phyloP scores from a whole-genome alignment of 202 grass and related monocot genomes.

The Panicum hallii region DNA sequence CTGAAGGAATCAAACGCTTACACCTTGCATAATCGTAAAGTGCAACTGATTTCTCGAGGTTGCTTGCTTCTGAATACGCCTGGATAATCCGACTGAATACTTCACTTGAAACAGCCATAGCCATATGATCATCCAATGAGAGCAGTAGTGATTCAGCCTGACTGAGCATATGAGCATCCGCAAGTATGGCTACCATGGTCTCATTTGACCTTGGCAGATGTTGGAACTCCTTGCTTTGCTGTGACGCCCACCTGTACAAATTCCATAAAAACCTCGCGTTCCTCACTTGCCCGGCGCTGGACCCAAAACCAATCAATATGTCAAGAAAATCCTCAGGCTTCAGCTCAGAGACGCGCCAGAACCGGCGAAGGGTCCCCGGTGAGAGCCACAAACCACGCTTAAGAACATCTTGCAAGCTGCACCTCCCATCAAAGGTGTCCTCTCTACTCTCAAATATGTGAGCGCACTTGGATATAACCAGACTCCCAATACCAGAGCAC shows the following conservation, averaged over 20 bases:
- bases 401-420: conserved; percentile 65
- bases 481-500: conserved; percentile 50
- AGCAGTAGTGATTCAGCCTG: conserved; percentile 78
- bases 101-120: conserved; percentile 27
- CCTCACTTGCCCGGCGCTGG: conserved; percentile 48
- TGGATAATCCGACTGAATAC: conserved; percentile 67
- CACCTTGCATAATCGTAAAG: conserved; percentile 68
- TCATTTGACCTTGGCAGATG: conserved; percentile 84
- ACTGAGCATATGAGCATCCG: conserved; percentile 65
- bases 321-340: conserved; percentile 66
- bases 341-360: conserved; percentile 65
- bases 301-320: conserved; percentile 65
- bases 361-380: conserved; percentile 74
- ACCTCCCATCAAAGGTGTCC: conserved; percentile 52
- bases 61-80: conserved; percentile 56
- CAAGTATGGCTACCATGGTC: conserved; percentile 73
- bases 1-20: conserved; percentile 62
- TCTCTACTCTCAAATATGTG: conserved; percentile 63
- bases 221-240: conserved; percentile 61
- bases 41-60: conserved; percentile 60
- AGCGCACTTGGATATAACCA: conserved; percentile 64
- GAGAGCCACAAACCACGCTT: conserved; percentile 63
- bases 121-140: conserved; percentile 42
- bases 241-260: conserved; percentile 70
- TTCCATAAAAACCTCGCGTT: conserved; percentile 73